Base-by-base conservation (phyloP, 2,329 filamentous ascomycete species). In the Colletotrichum viniferum region DNA sequence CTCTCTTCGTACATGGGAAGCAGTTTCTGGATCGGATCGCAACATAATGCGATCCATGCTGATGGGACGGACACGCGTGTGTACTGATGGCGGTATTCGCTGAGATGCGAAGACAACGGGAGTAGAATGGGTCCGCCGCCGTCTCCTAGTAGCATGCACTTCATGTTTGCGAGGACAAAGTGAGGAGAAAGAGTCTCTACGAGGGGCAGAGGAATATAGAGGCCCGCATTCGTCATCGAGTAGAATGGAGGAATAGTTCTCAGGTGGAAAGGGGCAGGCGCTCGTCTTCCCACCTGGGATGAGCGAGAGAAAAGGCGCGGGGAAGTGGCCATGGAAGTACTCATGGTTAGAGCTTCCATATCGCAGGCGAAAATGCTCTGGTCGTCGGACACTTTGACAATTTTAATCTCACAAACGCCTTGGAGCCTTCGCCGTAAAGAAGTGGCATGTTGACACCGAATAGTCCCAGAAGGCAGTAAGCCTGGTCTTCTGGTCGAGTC, bases 401-500 rank as follows among this genome's bases (percentile, higher is more conserved):
- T 83, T 28, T 84, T 3, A 85, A 76, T 28, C 84, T 79, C 8
- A 79, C 67, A 65, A 84, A 85, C 12, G 84, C 82, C 52, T 77
- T 80, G 34, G 30, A 65, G n/a, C 83, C 82, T 52, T 85, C 84
- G 2, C 84, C 84, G 21, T 84, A 85, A 1, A 84, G 76, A 26
- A 85, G 77, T 7, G 82, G 80, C 82, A 85, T 85, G 30, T 81
- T 82, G 5, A 85, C 79, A 38, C 77, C 79, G 28, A 84, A 85
- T 4, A 85, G 76, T 2, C 84, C 84, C 38, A 85, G 74, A 32
- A 85, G 66, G 32, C 80, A 82, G 69, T 85, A 85, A 1, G 84
- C 83, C 55, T 78, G 75, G 73, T 85, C 83, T 52, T 84, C 80
- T 36, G 60, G 16, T 12, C 81, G 79, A 2, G 77, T 80, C 5